Conservation (phyloP, 1,284 basidiomycete genomes). For the Sanghuangporus sanghuang region DNA sequence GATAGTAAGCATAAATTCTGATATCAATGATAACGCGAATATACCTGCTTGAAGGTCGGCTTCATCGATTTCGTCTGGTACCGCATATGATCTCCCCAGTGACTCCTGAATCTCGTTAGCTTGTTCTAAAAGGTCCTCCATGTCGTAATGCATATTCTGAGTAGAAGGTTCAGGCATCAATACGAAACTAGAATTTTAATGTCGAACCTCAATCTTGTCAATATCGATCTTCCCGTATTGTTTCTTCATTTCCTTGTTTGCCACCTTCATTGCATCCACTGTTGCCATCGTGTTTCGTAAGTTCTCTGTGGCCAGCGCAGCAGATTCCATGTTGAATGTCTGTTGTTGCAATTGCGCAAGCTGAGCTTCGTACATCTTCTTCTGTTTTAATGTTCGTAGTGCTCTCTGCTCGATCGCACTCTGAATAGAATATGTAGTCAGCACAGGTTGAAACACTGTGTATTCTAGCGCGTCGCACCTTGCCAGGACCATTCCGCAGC, state of each 20-base stretch:
- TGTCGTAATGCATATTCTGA: conserved; percentile 92
- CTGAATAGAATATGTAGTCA: conserved; percentile 34
- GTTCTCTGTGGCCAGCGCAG: conserved; percentile 94
- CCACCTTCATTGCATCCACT: conserved; percentile 94
- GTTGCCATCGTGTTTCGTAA: conserved; percentile 99
- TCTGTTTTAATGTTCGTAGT: conserved; percentile 90
- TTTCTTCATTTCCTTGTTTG: conserved; percentile 95
- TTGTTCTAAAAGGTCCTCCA: conserved; percentile 97
- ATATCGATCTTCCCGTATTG: conserved; percentile 98
- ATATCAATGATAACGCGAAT: conserved; percentile 23
- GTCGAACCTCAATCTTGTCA: conserved; percentile 92
- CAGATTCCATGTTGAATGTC: conserved; percentile 98
- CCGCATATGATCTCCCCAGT: conserved; percentile 89
- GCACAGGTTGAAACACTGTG: neutral
- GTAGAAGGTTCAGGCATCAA: neutral
- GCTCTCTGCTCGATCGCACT: conserved; percentile 94
- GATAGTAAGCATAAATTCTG: conserved; percentile 3
- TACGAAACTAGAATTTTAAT: neutral
- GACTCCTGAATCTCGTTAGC: conserved; percentile 98
- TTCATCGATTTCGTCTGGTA: conserved; percentile 98
- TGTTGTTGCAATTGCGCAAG: conserved; percentile 91
- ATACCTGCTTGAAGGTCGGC: conserved; percentile 93
- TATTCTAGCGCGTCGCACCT: conserved; percentile 48
- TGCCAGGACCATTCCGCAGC: conserved; percentile 91
- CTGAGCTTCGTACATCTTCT: conserved; percentile 93